Conservation (phyloP, 176 grass and related monocot genomes). For the Dendrocalamus sinicus region DNA sequence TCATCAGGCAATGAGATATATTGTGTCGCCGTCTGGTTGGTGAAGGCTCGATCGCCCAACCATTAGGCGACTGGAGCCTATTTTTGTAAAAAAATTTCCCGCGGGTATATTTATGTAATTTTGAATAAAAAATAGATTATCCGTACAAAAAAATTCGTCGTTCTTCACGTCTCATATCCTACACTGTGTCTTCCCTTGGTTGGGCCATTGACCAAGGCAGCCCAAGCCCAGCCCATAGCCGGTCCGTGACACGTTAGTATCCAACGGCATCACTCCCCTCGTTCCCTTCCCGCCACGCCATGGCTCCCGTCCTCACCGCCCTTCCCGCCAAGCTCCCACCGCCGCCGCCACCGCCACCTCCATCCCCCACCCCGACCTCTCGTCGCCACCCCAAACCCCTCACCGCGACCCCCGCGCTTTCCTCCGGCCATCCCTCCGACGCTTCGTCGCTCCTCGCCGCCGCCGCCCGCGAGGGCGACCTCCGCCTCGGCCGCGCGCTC, state of each 20-base stretch:
- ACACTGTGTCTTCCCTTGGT: no score
- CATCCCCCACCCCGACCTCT: background rate
- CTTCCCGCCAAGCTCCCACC: slow-evolving; percentile 22
- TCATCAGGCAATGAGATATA: no score
- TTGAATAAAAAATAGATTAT: no score
- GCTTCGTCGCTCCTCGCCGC: slow-evolving; percentile 43
- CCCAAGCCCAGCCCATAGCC: no score
- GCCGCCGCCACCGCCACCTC: background rate
- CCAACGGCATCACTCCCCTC: slow-evolving; percentile 11
- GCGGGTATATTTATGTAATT: no score
- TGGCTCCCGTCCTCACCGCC: slow-evolving; percentile 11
- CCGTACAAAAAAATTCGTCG: no score
- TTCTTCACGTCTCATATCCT: no score
- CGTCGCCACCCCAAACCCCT: slow-evolving; percentile 28
- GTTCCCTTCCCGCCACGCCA: slow-evolving; percentile 23
- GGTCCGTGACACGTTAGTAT: background rate
- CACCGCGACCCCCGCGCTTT: background rate
- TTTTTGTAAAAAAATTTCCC: no score
- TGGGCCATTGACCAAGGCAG: no score
- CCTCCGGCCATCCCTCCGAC: slow-evolving; percentile 14
- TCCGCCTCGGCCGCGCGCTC: slow-evolving; percentile 47
- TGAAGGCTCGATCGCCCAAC: no score
- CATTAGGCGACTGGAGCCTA: no score
- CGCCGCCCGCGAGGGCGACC: slow-evolving; percentile 42
- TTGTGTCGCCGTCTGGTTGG: no score